These are phyloP conservation scores for Gnomoniopsis smithogilvyi DNA, from an alignment of 2,329 filamentous ascomycete species.

Conservation along the genomic window DNA sequence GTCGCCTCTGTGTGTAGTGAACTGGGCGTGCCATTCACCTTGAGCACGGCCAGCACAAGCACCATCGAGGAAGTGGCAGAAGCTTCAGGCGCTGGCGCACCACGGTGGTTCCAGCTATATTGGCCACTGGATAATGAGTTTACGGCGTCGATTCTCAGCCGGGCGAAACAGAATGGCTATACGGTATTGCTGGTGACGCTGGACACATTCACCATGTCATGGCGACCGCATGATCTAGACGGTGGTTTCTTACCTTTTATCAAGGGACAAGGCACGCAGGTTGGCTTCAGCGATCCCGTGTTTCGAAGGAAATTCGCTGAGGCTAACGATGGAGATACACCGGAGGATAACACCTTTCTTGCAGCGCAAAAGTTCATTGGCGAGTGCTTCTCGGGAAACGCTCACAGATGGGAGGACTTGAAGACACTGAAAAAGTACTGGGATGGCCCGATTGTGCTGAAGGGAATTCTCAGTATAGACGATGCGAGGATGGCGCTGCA, in stretches of 20 bases:
- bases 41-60: conserved; percentile 62
- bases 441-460: conserved; percentile 62
- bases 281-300: conserved; percentile 66
- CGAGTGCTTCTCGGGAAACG: conserved; percentile 48
- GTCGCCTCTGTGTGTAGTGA: conserved; percentile 60
- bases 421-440: conserved; percentile 56
- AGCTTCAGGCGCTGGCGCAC: conserved; percentile 48
- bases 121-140: conserved; percentile 66
- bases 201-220: conserved; percentile 67
- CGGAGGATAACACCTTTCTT: conserved; percentile 44
- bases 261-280: conserved; percentile 53
- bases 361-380: conserved; percentile 52
- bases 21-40: conserved; percentile 61
- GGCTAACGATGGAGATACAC: conserved; percentile 39
- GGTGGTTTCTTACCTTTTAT: conserved; percentile 59
- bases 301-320: conserved; percentile 57
- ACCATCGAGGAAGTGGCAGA: conserved; percentile 65
- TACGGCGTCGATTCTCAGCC: conserved; percentile 58
- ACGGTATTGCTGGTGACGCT: conserved; percentile 68
- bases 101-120: conserved; percentile 73
- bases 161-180: conserved; percentile 61
- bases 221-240: conserved; percentile 68
- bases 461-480: conserved; percentile 52
- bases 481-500: conserved; percentile 44
- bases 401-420: conserved; percentile 61